Evolutionary conservation across 2,329 filamentous ascomycete genomes (phyloP), one percentile per base, ranked within the genome.

Genomic region (Tetracladium maxilliforme): DNA sequence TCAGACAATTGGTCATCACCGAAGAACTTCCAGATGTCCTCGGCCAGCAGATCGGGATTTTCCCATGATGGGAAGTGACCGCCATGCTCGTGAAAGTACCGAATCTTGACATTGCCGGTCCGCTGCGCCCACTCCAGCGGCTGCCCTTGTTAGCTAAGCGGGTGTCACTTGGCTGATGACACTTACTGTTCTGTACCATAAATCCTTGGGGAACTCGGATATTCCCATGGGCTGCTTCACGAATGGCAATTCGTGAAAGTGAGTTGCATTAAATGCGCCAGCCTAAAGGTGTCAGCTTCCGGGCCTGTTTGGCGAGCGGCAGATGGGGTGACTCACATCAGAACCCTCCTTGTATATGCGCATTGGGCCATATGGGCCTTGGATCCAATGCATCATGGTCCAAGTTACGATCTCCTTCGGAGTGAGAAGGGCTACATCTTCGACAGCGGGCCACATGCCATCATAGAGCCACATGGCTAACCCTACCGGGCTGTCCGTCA

Each of bases 131-230:
- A n/a, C n/a, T n/a, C n/a, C n/a, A n/a, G n/a, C n/a, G n/a, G n/a
- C n/a, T n/a, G n/a, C n/a, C n/a, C n/a, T n/a, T n/a, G n/a, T n/a
- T n/a, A n/a, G n/a, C n/a, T n/a, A n/a, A n/a, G n/a, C n/a, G n/a
- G n/a, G n/a, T n/a, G n/a, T n/a, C n/a, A n/a, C n/a, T n/a, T n/a
- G n/a, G n/a, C n/a, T n/a, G n/a, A n/a, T n/a, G n/a, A n/a, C n/a
- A n/a, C n/a, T n/a, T n/a, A n/a, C n/a, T 36, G 56, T 56, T 7
- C 36, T 67, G 11, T 61, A 36, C 27, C n/a, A 10, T n/a, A 24
- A 14, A 25, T 28, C 26, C 22, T 17, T 13, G 5, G 20, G 10
- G 12, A 26, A 29, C 21, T 16, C 19, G 11, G 26, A 29, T 13
- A 31, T 26, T 8, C 23, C 27, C 7, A 29, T 14, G 5, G 27